Percentiles rank a stretch among this genome's conserved stretches.
These are phyloP conservation scores for Trichoderma afroharzianum DNA, from an alignment of 2,329 filamentous ascomycete genomes.

Conservation along the genomic window DNA sequence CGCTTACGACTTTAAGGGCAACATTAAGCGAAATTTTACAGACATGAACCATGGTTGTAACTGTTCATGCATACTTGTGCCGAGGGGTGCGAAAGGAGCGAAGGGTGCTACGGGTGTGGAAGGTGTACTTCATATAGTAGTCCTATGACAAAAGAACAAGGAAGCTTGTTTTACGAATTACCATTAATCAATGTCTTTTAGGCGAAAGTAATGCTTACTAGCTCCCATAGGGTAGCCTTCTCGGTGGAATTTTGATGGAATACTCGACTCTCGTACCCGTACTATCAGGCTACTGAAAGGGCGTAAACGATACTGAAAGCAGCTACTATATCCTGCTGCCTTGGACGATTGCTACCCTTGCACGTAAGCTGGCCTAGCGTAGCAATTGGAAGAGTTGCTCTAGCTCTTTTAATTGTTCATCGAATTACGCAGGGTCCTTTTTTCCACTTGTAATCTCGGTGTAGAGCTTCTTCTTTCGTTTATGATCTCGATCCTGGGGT, in stretches of 20 bases:
- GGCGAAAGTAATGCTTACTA: neutral
- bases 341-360: neutral
- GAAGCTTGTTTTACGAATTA: neutral
- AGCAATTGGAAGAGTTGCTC: neutral
- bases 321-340: neutral
- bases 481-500: neutral
- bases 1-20: neutral
- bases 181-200: neutral
- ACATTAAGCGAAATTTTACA: neutral
- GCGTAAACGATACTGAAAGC: neutral
- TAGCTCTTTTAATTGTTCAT: neutral
- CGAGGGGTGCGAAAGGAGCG: neutral
- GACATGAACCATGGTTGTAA: neutral
- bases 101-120: neutral
- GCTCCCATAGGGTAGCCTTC: neutral
- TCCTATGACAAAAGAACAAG: neutral
- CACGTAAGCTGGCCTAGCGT: neutral
- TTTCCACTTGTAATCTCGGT: neutral
- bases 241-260: neutral
- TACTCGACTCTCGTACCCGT: neutral
- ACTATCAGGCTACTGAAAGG: neutral
- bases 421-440: neutral
- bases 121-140: neutral
- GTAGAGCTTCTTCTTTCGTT: neutral
- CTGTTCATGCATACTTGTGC: neutral